These are phyloP conservation scores for Chalaropsis thielavioides DNA, from an alignment of 2,329 filamentous ascomycete species.

Conservation along the genomic window DNA sequence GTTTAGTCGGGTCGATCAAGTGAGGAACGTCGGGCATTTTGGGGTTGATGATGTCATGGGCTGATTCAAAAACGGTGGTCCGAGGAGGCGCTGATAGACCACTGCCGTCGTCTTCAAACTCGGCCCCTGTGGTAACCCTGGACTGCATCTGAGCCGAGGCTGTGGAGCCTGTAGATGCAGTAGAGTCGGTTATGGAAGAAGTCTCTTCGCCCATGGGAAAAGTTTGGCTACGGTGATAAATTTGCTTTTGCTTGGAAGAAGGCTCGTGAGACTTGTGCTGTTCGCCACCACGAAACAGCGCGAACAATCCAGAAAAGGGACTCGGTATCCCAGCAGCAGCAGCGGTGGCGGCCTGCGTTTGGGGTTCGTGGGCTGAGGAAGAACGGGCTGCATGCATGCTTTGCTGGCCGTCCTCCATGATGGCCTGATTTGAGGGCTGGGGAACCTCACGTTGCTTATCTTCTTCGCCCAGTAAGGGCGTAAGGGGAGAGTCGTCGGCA, in stretches of 20 bases:
- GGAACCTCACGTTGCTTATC: constrained; percentile 47
- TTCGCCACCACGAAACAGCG: constrained; percentile 53
- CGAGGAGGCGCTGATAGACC: constrained; percentile 59
- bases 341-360: constrained; percentile 16
- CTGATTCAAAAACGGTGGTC: constrained; percentile 90
- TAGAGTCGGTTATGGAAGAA: not conserved
- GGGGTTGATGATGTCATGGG: constrained; percentile 81
- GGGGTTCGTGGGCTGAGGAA: constrained; percentile 21
- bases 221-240: constrained; percentile 67
- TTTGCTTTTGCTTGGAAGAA: constrained; percentile 50
- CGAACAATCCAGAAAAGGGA: constrained; percentile 51
- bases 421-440: constrained; percentile 51
- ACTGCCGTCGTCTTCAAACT: constrained; percentile 30
- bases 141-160: constrained; percentile 22
- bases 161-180: not conserved
- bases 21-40: constrained; percentile 71
- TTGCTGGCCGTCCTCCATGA: constrained; percentile 49
- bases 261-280: constrained; percentile 34
- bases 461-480: constrained; percentile 21
- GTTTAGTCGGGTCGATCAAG: constrained; percentile 65
- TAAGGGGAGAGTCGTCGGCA: constrained; percentile 26
- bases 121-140: constrained; percentile 36
- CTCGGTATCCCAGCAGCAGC: constrained; percentile 23
- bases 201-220: constrained; percentile 26
- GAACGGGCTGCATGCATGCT: constrained; percentile 33